Conservation (phyloP, 2,329 filamentous ascomycete species). For the Neopestalotiopsis sp. region DNA sequence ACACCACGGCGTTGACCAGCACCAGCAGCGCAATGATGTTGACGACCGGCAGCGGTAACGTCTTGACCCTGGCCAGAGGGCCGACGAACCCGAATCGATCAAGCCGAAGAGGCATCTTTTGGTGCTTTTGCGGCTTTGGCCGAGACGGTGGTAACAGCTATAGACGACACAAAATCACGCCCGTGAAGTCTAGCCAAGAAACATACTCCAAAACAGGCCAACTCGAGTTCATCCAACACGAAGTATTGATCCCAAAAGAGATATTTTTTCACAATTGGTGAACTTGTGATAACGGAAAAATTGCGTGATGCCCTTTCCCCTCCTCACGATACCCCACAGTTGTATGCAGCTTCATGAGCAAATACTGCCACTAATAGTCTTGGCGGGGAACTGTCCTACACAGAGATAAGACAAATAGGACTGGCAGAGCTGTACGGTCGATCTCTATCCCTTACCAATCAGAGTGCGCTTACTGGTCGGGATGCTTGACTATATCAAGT, state of each 20-base stretch:
- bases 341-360: slow-evolving; percentile 13
- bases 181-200: background rate
- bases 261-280: too few species aligned
- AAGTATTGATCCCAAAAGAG: background rate
- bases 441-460: slow-evolving; percentile 6
- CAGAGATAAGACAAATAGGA: slow-evolving; percentile 5
- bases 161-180: background rate
- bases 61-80: slow-evolving; percentile 28
- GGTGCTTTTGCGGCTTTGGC: background rate
- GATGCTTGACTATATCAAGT: background rate
- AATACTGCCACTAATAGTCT: slow-evolving; percentile 12
- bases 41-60: slow-evolving; percentile 40
- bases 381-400: background rate
- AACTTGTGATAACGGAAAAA: background rate
- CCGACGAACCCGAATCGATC: slow-evolving; percentile 18
- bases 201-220: background rate
- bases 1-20: slow-evolving; percentile 57
- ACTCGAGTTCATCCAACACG: background rate
- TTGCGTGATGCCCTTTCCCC: slow-evolving; percentile 9
- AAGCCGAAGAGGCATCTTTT: slow-evolving; percentile 24
- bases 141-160: background rate
- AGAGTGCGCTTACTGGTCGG: background rate
- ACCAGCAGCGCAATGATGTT: slow-evolving; percentile 57
- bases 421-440: background rate
- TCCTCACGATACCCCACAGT: slow-evolving; percentile 2